phyloP scores from a whole-genome alignment of 2,329 filamentous ascomycete genomes.

The Clarireedia homoeocarpa region DNA sequence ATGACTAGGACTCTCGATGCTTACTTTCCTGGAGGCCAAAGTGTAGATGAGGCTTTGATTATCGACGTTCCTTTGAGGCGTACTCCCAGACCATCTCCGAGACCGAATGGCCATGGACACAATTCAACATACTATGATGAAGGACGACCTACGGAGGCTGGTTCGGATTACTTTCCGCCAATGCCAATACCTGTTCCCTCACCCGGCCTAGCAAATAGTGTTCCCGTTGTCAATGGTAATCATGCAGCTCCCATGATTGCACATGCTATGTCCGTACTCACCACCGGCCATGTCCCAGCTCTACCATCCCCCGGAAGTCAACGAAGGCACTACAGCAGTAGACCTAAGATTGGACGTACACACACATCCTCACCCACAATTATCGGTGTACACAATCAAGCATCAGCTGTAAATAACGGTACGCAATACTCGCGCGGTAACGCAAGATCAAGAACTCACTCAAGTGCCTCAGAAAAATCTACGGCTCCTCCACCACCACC shows the following conservation, averaged over 20 bases:
- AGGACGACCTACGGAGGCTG: conserved; percentile 56
- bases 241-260: conserved; percentile 30
- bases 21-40: conserved; percentile 81
- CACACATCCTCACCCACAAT: conserved; percentile 78
- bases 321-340: conserved; percentile 46
- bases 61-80: conserved; percentile 76
- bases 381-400: conserved; percentile 32
- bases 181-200: conserved; percentile 40
- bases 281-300: conserved; percentile 69
- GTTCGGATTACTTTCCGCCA: conserved; percentile 77
- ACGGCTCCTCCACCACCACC: conserved; percentile 35
- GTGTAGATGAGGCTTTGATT: conserved; percentile 78
- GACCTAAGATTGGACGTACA: conserved; percentile 58
- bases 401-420: conserved; percentile 22
- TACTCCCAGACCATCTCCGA: conserved; percentile 75
- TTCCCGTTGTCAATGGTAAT: conserved; percentile 23
- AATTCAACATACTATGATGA: conserved; percentile 50
- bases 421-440: conserved; percentile 28
- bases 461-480: conserved; percentile 27
- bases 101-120: conserved; percentile 26
- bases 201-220: conserved; percentile 25
- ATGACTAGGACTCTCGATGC: conserved; percentile 71
- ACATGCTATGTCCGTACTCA: conserved; percentile 72
- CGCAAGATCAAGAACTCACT: conserved; percentile 48
- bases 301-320: conserved; percentile 76